Percentiles rank a stretch among this genome's conserved stretches.
phyloP scores from a whole-genome alignment of 2,329 filamentous ascomycete species.

The Colletotrichum liaoningense region DNA sequence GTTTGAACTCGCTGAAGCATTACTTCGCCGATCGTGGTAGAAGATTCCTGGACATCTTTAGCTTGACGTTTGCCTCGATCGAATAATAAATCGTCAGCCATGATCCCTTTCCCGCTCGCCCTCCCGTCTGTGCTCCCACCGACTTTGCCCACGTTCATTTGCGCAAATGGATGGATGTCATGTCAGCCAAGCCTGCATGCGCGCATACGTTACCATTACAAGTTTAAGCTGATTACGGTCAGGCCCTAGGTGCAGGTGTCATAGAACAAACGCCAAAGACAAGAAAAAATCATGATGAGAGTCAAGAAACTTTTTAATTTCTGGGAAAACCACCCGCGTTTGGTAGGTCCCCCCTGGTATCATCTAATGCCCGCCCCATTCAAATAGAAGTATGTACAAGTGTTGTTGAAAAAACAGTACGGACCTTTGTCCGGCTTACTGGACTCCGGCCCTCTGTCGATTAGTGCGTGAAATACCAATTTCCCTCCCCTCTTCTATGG shows the following conservation, averaged over 20 bases:
- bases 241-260: background rate
- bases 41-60: background rate
- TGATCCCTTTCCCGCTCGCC: background rate
- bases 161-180: background rate
- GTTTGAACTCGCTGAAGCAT: background rate
- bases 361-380: constrained; percentile 6
- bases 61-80: constrained; percentile 17
- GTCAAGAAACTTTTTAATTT: background rate
- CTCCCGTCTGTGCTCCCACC: background rate
- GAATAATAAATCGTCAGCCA: background rate
- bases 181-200: background rate
- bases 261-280: no score
- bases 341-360: constrained; percentile 23
- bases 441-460: constrained; percentile 8
- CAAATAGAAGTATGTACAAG: constrained; percentile 21
- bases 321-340: background rate
- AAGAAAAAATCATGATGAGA: background rate
- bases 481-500: background rate
- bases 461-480: background rate
- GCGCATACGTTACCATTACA: background rate
- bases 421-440: background rate
- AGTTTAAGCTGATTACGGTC: background rate
- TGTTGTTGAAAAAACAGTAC: background rate
- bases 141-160: background rate
- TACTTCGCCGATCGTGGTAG: background rate